Evolutionary conservation across 768 basidiomycete genomes (phyloP), one percentile per base, ranked within the genome.

Genomic region (Mycena latifolia): DNA sequence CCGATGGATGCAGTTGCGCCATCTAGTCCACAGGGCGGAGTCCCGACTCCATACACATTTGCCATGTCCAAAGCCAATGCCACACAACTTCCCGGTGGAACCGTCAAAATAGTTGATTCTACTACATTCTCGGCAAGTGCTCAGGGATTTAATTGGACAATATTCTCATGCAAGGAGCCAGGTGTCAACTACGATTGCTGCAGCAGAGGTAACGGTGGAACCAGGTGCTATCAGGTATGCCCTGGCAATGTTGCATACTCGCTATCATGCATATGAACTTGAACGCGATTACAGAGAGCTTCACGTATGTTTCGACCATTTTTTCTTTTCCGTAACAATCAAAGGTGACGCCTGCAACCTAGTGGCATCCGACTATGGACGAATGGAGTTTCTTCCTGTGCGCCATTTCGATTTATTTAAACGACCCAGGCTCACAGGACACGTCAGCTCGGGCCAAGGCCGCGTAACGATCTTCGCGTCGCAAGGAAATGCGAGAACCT

Each of bases 281-380:
- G 39, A 28, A 47, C 18, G 11, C n/a, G 25, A n/a, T 39, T 31
- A 31, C 69, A 85, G 87, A 62, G 88, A 88, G 69, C 80, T 89
- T 63, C 88, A 89, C 75, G 86, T 86, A 74, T 69, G 82, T 59
- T 56, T 18, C 15, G 20, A 17, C 25, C 17, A 22, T 4, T 8
- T 5, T 22, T 31, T 46, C 17, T 24, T 12, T 25, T 65, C 12
- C 31, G 11, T 33, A n/a, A 37, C 12, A 7, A 24, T 11, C 2
- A 17, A 24, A 41, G 25, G 28, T 51, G 37, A 51, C 45, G 3
- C 8, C 65, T 35, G 33, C 33, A 35, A 60, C 65, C 9, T 61
- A 89, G 89, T 91, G 90, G 90, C 90, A 91, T 68, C 90, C 90
- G 9, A 87, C 86, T 14, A 80, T 88, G 70, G 87, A 89, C 63